Evolutionary conservation across 352 stramenopile species (phyloP), one percentile per base, ranked within the genome.

Genomic region (Pythium rhizo-oryzae): DNA sequence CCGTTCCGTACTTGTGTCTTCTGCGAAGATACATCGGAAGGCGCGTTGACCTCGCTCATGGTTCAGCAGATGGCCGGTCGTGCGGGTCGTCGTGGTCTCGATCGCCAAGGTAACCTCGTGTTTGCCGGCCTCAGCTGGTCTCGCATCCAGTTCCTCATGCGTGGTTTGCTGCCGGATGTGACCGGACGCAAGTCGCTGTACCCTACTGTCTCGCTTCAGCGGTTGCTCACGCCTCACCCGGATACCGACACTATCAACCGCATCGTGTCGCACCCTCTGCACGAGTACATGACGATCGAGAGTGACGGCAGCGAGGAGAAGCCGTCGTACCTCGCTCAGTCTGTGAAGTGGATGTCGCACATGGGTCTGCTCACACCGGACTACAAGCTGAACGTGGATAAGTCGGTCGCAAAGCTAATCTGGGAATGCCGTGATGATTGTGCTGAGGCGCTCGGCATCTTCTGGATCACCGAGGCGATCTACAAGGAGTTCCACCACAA

Each of bases 41-140:
- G 97, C 33, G 80, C 87, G 41, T 77, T 99, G 65, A 99, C 96
- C 1, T 98, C 97, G 57, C 80, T 99, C 12, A 98, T 99, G 90
- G 97, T 98, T 18, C 97, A 99, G 79, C 97, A 99, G 81, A 99
- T 99, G 97, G 96, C 97, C 81, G 97, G 97, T 76, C 94, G 97
- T 79, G 97, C 97, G 35, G 97, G 97, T 69, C 95, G 97, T 73
- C 93, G 97, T 90, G 97, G 97, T 72, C 90, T 99, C 62, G 97
- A 99, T 78, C 90, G 97, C 35, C 96, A 99, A 79, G 97, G 97
- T 74, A 98, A 99, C 79, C 84, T 99, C 50, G 83, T 99, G 50
- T 99, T 99, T 73, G 90, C 97, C 35, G 96, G 96, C 62, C 89
- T 99, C 65, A 90, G 95, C 52, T 98, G 94, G 92, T 81, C 86